A percentile compares a stretch with the other conserved stretches of the same genome.
phyloP scores from a whole-genome alignment of 2,329 filamentous ascomycete genomes.

The Clathrospora elynae region DNA sequence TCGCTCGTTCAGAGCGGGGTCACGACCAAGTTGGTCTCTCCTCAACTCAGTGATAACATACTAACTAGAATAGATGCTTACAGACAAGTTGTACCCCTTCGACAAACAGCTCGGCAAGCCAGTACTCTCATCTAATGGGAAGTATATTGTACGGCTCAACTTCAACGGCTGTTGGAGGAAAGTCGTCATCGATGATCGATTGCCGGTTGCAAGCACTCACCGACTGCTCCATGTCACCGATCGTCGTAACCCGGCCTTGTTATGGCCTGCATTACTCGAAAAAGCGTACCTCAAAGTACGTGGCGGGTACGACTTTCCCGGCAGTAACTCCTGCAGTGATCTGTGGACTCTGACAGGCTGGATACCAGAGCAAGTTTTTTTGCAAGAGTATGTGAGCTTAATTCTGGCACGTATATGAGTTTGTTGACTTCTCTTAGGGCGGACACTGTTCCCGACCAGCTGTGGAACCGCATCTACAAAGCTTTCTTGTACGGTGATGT shows the following conservation, averaged over 20 bases:
- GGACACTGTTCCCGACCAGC: constrained; percentile 73
- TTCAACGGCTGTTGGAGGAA: constrained; percentile 93
- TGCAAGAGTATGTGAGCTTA: constrained; percentile 66
- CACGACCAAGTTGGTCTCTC: constrained; percentile 64
- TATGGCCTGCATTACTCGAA: constrained; percentile 93
- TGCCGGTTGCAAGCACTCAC: constrained; percentile 76
- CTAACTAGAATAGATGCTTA: constrained; percentile 63
- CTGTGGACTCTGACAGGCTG: constrained; percentile 91
- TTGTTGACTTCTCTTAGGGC: constrained; percentile 58
- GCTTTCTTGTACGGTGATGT: constrained; percentile 80
- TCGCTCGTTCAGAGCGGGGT: constrained; percentile 70
- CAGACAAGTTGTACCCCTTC: constrained; percentile 76
- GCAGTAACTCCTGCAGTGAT: constrained; percentile 95
- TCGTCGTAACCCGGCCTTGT: constrained; percentile 74
- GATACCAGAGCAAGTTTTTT: constrained; percentile 94
- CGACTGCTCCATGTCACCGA: constrained; percentile 87
- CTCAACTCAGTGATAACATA: neutral
- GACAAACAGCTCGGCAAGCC: constrained; percentile 63
- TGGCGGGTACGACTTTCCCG: constrained; percentile 96
- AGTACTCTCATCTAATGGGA: constrained; percentile 74
- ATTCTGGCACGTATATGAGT: neutral
- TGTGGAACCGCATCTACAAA: constrained; percentile 78
- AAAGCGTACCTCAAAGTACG: constrained; percentile 96
- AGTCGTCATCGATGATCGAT: constrained; percentile 85
- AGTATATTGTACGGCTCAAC: constrained; percentile 89